A percentile compares a stretch with the other conserved stretches of the same genome.
phyloP scores from a whole-genome alignment of 805 yeast genomes.

The Diddensiella transvaalensis region DNA sequence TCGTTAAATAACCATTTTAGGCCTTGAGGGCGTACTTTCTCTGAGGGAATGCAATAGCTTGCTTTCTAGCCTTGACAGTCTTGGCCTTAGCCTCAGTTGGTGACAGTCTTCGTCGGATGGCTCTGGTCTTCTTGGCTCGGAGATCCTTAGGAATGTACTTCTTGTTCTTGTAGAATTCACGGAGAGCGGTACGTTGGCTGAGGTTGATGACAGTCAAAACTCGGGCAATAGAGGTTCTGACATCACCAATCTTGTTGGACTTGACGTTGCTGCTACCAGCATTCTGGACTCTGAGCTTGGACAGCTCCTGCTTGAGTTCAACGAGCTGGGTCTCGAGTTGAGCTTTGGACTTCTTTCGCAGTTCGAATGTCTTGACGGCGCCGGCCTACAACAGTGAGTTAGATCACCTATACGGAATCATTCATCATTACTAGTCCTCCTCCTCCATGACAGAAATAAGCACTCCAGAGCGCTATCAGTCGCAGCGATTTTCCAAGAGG shows the following conservation, averaged over 20 bases:
- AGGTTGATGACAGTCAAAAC: conserved; percentile 95
- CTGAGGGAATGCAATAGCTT: conserved; percentile 93
- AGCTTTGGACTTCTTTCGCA: conserved; percentile 95
- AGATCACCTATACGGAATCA: no score
- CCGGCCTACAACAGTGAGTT: no score
- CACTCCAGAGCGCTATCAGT: no score
- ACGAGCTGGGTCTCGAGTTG: conserved; percentile 91
- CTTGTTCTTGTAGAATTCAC: conserved; percentile 81
- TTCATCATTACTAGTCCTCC: no score
- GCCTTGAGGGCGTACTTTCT: conserved; percentile 99
- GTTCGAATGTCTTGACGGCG: conserved; percentile 81
- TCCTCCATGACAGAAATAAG: no score
- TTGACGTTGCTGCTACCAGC: conserved; percentile 67
- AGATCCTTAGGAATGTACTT: conserved; percentile 97
- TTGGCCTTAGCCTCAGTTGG: conserved; percentile 73
- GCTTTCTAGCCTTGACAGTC: conserved; percentile 90
- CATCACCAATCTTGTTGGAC: conserved; percentile 93
- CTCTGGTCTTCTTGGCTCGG: conserved; percentile 99
- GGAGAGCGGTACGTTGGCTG: conserved; percentile 92
- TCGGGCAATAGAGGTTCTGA: conserved; percentile 98
- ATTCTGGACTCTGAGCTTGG: conserved; percentile 94
- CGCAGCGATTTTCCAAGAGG: no score
- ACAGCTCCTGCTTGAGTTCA: conserved; percentile 95
- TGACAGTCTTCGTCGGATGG: conserved; percentile 95
- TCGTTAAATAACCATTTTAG: conserved; percentile 46